phyloP scores from a whole-genome alignment of 2,329 filamentous ascomycete species.

The Phialocephala sp. region DNA sequence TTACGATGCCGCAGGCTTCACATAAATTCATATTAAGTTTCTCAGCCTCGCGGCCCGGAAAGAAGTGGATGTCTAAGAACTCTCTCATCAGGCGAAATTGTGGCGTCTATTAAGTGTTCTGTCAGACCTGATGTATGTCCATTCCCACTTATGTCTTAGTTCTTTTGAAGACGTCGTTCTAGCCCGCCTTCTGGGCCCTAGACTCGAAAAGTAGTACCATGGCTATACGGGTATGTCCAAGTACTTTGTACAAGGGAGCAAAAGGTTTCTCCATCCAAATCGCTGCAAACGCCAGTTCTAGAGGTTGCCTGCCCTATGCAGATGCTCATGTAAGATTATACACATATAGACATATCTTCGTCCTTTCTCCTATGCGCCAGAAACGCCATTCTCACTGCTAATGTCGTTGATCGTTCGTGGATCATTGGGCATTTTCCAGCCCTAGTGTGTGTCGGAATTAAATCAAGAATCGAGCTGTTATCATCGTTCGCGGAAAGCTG shows the following conservation, averaged over 20 bases:
- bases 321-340: conserved; percentile 35
- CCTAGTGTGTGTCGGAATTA: conserved; percentile 29
- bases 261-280: conserved; percentile 28
- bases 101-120: conserved; percentile 11
- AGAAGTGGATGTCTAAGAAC: not conserved
- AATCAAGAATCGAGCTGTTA: conserved; percentile 20
- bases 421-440: conserved; percentile 31
- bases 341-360: conserved; percentile 35
- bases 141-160: conserved; percentile 10
- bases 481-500: conserved; percentile 39
- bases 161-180: conserved; percentile 1
- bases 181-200: conserved; percentile 1
- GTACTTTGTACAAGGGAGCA: conserved; percentile 38
- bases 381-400: conserved; percentile 36
- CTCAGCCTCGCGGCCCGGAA: conserved; percentile 11
- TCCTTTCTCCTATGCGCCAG: conserved; percentile 31
- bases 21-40: not conserved
- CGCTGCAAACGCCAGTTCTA: conserved; percentile 39
- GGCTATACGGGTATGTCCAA: conserved; percentile 39
- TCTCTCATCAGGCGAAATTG: conserved; percentile 1
- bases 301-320: conserved; percentile 31
- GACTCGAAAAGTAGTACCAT: conserved; percentile 30
- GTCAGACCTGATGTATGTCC: conserved; percentile 13
- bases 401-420: conserved; percentile 36
- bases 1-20: not conserved